Conservation (phyloP, 495 filamentous ascomycete species). For the Cetradonia linearis region DNA sequence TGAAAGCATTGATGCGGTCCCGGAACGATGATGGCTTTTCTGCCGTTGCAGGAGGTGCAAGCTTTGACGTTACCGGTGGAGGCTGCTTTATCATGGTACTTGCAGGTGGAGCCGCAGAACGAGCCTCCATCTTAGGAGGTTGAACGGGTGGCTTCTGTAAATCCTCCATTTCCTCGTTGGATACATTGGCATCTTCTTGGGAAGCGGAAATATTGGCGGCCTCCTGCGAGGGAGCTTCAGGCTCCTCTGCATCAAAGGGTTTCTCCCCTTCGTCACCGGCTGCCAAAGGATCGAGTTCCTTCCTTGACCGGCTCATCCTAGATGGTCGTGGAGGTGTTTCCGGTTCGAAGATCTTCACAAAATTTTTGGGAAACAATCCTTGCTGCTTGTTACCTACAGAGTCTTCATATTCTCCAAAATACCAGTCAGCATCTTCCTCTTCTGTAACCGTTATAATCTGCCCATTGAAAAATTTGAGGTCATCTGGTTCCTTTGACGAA, state of each 20-base stretch:
- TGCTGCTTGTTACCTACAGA: slow-evolving; percentile 60
- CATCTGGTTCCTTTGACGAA: slow-evolving; percentile 80
- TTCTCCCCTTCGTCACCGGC: slow-evolving; percentile 12
- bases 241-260: slow-evolving; percentile 18
- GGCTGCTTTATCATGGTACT: slow-evolving; percentile 8
- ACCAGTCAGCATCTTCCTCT: slow-evolving; percentile 91
- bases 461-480: slow-evolving; percentile 74
- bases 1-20: slow-evolving; percentile 95
- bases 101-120: slow-evolving; percentile 2
- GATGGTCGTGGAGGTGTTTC: slow-evolving; percentile 78
- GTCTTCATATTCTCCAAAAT: slow-evolving; percentile 80
- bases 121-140: background rate
- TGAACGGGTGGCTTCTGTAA: background rate
- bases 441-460: slow-evolving; percentile 91
- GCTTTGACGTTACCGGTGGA: slow-evolving; percentile 35
- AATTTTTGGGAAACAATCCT: slow-evolving; percentile 93
- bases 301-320: slow-evolving; percentile 60
- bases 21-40: slow-evolving; percentile 79
- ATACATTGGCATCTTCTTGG: background rate
- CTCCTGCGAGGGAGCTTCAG: slow-evolving; percentile 7
- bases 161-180: background rate
- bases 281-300: slow-evolving; percentile 40
- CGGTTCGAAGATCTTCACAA: slow-evolving; percentile 90
- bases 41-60: slow-evolving; percentile 44
- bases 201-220: slow-evolving; percentile 2